A percentile compares a stretch with the other conserved stretches of the same genome.
These are phyloP conservation scores for Vishniacozyma victoriae DNA, from an alignment of 768 basidiomycete species.

Conservation along the genomic window DNA sequence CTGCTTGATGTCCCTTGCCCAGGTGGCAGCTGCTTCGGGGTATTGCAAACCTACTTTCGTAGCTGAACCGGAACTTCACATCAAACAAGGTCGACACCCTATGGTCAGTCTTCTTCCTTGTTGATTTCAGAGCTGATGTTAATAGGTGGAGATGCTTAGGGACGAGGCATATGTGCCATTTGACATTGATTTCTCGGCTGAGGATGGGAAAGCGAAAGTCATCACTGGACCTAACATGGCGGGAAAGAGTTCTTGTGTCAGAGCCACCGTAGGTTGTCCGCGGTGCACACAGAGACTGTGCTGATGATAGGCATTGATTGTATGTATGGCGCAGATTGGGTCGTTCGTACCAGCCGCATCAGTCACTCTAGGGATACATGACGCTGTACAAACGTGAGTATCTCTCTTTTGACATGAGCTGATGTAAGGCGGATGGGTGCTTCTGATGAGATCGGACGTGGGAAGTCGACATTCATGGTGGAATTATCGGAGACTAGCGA, in stretches of 20 bases:
- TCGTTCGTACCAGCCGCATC: slow-evolving; percentile 74
- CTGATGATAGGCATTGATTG: slow-evolving; percentile 29
- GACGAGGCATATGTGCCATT: slow-evolving; percentile 84
- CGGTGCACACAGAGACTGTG: slow-evolving; percentile 55
- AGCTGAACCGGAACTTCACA: slow-evolving; percentile 59
- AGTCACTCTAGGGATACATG: slow-evolving; percentile 70
- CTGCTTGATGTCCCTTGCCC: slow-evolving; percentile 77
- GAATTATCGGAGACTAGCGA: slow-evolving; percentile 92
- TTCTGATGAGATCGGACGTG: slow-evolving; percentile 76
- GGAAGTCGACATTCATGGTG: slow-evolving; percentile 91
- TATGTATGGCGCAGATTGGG: slow-evolving; percentile 76
- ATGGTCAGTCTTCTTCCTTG: slow-evolving; percentile 52
- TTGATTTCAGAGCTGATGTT: neutral
- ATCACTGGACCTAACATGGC: slow-evolving; percentile 53
- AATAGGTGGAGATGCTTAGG: slow-evolving; percentile 65
- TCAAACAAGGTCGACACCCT: slow-evolving; percentile 82
- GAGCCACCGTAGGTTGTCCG: slow-evolving; percentile 53
- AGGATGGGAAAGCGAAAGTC: slow-evolving; percentile 39
- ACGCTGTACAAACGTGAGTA: slow-evolving; percentile 65
- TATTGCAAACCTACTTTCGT: slow-evolving; percentile 75
- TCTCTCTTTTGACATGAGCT: neutral
- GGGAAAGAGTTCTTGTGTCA: slow-evolving; percentile 73
- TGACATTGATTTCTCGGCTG: slow-evolving; percentile 60
- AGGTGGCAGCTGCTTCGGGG: slow-evolving; percentile 66
- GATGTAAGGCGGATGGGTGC: slow-evolving; percentile 50